Percentiles rank a stretch among this genome's conserved stretches.
Evolutionary conservation across 805 yeast genomes (phyloP).

Genomic region (Yarrowia keelungensis): DNA sequence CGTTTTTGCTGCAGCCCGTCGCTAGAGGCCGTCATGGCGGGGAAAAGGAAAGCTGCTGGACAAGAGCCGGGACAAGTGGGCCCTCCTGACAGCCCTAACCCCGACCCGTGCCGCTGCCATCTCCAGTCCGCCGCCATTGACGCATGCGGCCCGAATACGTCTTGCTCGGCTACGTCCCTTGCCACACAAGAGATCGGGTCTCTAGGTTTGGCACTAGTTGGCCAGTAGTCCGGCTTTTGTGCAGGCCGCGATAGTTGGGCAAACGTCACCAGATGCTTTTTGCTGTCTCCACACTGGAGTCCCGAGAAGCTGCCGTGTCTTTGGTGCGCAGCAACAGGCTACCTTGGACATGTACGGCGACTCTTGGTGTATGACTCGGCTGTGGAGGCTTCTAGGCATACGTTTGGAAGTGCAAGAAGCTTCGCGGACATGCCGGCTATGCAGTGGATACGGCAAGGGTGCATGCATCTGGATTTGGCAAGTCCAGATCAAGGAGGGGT

Average conservation of each 20-base stretch:
- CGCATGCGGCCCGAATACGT: conserved; percentile 31
- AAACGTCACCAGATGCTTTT: too few relatives aligned
- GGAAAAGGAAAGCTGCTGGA: not conserved
- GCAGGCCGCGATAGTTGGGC: too few relatives aligned
- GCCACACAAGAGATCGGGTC: not conserved
- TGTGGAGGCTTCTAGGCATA: not conserved
- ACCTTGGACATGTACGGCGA: conserved; percentile 1
- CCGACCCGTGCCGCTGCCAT: not conserved
- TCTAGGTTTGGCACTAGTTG: conserved; percentile 11
- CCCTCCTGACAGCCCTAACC: conserved; percentile 13
- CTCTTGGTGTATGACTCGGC: not conserved
- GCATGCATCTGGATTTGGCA: conserved; percentile 25
- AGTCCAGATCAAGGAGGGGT: conserved; percentile 32
- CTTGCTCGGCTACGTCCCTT: not conserved
- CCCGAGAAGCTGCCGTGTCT: conserved; percentile 3
- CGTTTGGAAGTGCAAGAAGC: conserved; percentile 17
- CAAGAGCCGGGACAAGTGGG: not conserved
- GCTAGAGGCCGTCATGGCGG: not conserved
- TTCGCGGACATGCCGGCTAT: conserved; percentile 32
- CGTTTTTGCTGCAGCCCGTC: not conserved
- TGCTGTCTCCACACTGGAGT: too few relatives aligned
- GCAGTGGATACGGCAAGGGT: conserved; percentile 30
- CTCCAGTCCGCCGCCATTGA: not conserved
- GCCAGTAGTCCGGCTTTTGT: too few relatives aligned
- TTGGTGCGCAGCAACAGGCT: not conserved